Evolutionary conservation across 2,329 filamentous ascomycete species (phyloP), one percentile per base, ranked within the genome.

Genomic region (Ophiostoma sp.): DNA sequence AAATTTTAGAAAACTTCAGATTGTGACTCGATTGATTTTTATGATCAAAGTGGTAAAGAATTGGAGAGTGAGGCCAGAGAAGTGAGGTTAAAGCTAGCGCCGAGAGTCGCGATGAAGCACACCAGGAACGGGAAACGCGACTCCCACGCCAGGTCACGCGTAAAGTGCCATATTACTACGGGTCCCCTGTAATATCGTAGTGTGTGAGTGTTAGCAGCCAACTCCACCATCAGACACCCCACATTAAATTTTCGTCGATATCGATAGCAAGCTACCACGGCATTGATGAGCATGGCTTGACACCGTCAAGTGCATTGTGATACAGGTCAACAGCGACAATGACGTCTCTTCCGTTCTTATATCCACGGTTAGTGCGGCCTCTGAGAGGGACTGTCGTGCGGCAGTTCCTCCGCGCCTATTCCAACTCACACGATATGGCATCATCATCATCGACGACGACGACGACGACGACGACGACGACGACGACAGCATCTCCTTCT

Each of bases 121-220:
- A 16, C 7, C 12, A 18, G n/a, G 42, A 45, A 45, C 14, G 47
- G 16, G 27, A 16, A 55, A 38, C 67, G 38, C 44, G 52, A 60
- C 36, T 55, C 41, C 45, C 7, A 52, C 60, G 67, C 66, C 47
- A 45, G 64, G 62, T 65, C 58, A 67, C 69, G 69, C 67, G 69
- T 68, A 49, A 70, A 70, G 69, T 70, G 27, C 27, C 2, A 27
- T 27, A 27, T 27, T 27, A 27, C 64, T 58, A 27, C 40, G 45
- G 44, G 47, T 27, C 60, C 36, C 16, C 27, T 40, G 52, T 5
- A 60, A 36, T 14, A 7, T 14, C 11, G 27, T 40, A 55, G 9
- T 45, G 42, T 7, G 42, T 45, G 9, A 11, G 42, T 12, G 49
- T 55, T 27, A 1, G 16, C 5, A 12, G 49, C 45, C 6, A 16